A percentile compares a stretch with the other conserved stretches of the same genome.
phyloP scores from a whole-genome alignment of 2,329 filamentous ascomycete genomes.

The Alternaria rosae region DNA sequence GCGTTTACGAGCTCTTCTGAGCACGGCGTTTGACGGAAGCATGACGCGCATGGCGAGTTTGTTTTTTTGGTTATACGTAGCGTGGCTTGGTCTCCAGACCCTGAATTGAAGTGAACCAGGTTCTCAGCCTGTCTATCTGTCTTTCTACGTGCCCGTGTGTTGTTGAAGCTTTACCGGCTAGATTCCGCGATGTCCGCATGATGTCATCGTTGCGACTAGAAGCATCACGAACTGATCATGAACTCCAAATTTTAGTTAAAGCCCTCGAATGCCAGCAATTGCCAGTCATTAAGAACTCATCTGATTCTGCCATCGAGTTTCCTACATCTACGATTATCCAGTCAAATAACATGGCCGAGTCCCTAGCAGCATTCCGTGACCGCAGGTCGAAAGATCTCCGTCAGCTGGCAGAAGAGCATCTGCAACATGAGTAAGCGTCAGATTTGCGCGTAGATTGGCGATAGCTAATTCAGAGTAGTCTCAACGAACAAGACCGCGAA shows the following conservation, averaged over 20 bases:
- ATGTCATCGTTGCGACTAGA: slow-evolving; percentile 21
- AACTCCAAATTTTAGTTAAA: background rate
- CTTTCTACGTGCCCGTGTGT: slow-evolving; percentile 6
- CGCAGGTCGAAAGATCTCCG: slow-evolving; percentile 37
- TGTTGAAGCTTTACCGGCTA: slow-evolving; percentile 4
- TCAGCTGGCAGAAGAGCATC: slow-evolving; percentile 42
- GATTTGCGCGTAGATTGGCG: background rate
- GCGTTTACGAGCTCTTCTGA: slow-evolving; percentile 16
- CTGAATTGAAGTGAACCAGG: background rate
- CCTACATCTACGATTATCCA: background rate
- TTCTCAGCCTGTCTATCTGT: background rate
- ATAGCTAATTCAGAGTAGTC: slow-evolving; percentile 32
- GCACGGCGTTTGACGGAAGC: slow-evolving; percentile 14
- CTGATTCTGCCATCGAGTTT: background rate
- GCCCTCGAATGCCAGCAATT: background rate
- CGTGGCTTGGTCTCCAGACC: slow-evolving; percentile 1
- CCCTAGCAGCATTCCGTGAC: slow-evolving; percentile 42
- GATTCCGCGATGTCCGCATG: slow-evolving; percentile 18
- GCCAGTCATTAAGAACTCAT: background rate
- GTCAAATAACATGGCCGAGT: slow-evolving; percentile 33
- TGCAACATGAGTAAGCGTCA: slow-evolving; percentile 43
- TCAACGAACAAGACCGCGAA: slow-evolving; percentile 66
- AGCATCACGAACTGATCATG: slow-evolving; percentile 6
- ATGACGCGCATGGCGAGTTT: background rate
- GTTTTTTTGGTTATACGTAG: background rate